phyloP scores from a whole-genome alignment of 139 green algal species.

The Marvania coccoides region DNA sequence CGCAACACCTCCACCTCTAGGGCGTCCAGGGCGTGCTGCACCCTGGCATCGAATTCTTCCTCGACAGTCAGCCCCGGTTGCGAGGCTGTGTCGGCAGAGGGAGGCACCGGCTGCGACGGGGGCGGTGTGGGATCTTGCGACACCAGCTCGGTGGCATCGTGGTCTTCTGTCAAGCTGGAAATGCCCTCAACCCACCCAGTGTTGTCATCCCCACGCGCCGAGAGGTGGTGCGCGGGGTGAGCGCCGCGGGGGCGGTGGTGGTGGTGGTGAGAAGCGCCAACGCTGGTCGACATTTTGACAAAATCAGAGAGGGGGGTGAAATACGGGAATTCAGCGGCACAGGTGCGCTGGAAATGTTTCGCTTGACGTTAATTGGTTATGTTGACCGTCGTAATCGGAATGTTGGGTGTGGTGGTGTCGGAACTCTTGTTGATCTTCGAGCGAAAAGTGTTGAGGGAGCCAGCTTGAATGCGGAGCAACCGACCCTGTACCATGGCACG shows the following conservation, averaged over 20 bases:
- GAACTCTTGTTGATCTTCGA: too few species aligned
- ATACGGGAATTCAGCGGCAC: too few species aligned
- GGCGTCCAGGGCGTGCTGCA: constrained; percentile 50
- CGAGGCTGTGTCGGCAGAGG: not conserved
- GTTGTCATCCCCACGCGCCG: constrained; percentile 1
- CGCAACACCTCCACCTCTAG: constrained; percentile 45
- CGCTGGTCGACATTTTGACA: too few species aligned
- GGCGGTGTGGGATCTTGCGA: not conserved
- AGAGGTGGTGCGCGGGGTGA: constrained; percentile 13
- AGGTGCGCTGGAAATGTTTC: too few species aligned
- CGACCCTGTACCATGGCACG: too few species aligned
- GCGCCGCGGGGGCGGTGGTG: not conserved
- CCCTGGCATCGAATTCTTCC: constrained; percentile 49
- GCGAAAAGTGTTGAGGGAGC: too few species aligned
- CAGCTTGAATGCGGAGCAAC: too few species aligned
- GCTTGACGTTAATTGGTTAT: too few species aligned
- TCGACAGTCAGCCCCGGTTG: constrained; percentile 16
- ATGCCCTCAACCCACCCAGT: constrained; percentile 62
- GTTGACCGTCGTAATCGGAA: too few species aligned
- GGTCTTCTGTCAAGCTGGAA: constrained; percentile 35
- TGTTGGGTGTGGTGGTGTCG: too few species aligned
- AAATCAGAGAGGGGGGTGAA: too few species aligned
- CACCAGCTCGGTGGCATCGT: constrained; percentile 29
- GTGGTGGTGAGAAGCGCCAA: not conserved
- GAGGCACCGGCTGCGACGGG: not conserved